These are phyloP conservation scores for Closterium sp. DNA, from an alignment of 139 green algal genomes.

Conservation along the genomic window DNA sequence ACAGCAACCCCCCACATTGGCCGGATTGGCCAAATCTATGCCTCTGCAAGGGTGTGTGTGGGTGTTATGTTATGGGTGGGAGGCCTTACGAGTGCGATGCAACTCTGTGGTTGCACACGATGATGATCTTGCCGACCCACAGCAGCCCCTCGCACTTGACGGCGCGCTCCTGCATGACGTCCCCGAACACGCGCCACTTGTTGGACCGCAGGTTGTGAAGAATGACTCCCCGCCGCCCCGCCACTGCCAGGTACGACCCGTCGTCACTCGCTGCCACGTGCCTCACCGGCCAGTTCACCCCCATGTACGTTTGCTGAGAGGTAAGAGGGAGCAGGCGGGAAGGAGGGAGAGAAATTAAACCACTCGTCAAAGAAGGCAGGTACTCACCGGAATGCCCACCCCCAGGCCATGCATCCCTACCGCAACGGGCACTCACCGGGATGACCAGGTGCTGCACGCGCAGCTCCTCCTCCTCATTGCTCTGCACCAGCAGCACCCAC, in stretches of 20 bases:
- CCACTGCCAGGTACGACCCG: slow-evolving; percentile 79
- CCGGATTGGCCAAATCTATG: too few relatives aligned
- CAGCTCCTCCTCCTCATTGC: slow-evolving; percentile 52
- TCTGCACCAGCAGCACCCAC: slow-evolving; percentile 74
- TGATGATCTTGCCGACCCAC: slow-evolving; percentile 46
- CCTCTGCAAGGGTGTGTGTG: too few relatives aligned
- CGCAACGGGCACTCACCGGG: not conserved
- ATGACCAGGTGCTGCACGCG: slow-evolving; percentile 48
- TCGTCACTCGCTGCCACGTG: slow-evolving; percentile 55
- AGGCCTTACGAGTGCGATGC: not conserved
- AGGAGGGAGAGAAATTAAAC: not conserved
- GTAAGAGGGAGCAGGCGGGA: not conserved
- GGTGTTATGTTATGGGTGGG: too few relatives aligned
- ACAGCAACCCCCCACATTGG: too few relatives aligned
- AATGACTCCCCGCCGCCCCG: slow-evolving; percentile 72
- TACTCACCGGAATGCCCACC: too few relatives aligned
- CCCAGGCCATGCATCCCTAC: too few relatives aligned
- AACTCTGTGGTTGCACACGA: slow-evolving; percentile 35
- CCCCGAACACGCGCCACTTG: slow-evolving; percentile 82
- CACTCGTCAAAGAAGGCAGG: too few relatives aligned
- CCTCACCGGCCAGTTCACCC: slow-evolving; percentile 53
- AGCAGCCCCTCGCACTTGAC: slow-evolving; percentile 46
- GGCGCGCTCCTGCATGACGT: slow-evolving; percentile 76
- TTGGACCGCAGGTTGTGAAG: slow-evolving; percentile 69
- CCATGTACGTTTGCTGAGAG: slow-evolving; percentile 55